A percentile compares a stretch with the other conserved stretches of the same genome.
Conservation (phyloP, 2,329 filamentous ascomycete species). For the Xylaria sp. region DNA sequence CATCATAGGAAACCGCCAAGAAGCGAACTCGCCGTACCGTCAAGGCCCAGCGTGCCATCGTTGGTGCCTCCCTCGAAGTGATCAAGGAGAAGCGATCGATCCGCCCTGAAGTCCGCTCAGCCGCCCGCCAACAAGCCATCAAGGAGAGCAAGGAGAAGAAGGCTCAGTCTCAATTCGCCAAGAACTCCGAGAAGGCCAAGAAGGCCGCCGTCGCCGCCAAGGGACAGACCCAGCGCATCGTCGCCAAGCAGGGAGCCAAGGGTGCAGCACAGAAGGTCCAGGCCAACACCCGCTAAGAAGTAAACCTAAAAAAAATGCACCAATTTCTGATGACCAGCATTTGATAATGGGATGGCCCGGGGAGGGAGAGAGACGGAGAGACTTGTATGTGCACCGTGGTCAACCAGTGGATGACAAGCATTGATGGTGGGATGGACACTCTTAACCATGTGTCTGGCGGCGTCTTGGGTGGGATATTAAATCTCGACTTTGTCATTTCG, state of each 20-base stretch:
- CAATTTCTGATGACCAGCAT: conserved; percentile 30
- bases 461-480: conserved; percentile 50
- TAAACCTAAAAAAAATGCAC: conserved; percentile 16
- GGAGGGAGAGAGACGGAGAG: conserved; percentile 18
- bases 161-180: conserved; percentile 83
- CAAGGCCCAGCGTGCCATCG: conserved; percentile 98
- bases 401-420: conserved; percentile 36
- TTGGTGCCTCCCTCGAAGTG: conserved; percentile 98
- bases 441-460: conserved; percentile 48
- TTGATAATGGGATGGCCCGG: conserved; percentile 32
- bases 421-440: conserved; percentile 40
- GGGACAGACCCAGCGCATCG: conserved; percentile 82
- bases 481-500: conserved; percentile 47
- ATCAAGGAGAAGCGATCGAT: conserved; percentile 98
- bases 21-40: conserved; percentile 98
- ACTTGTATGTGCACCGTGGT: conserved; percentile 20
- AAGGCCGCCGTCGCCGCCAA: conserved; percentile 76
- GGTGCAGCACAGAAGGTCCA: conserved; percentile 89
- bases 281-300: conserved; percentile 82
- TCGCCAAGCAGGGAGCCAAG: conserved; percentile 98
- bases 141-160: conserved; percentile 99
- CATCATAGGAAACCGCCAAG: conserved; percentile 94
- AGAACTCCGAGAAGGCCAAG: conserved; percentile 99
- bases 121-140: conserved; percentile 89
- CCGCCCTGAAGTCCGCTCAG: conserved; percentile 94